Base-by-base conservation (phyloP, 1,139 yeast genomes). In the Taphrina pruni region DNA sequence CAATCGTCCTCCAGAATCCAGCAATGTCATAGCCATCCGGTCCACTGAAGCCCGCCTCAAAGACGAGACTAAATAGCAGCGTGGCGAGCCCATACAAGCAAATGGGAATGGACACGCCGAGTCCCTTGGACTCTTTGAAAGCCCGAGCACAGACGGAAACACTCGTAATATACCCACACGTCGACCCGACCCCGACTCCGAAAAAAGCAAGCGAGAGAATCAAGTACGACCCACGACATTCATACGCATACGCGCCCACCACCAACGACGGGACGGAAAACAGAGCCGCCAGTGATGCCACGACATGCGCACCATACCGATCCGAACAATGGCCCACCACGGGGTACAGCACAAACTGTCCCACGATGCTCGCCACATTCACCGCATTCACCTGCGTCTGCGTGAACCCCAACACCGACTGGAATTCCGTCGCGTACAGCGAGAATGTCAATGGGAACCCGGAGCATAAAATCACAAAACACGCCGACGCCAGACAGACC, bases 381-480 rank as follows among this genome's bases (percentile, higher is more conserved):
- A 64, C 36, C n/a, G 61, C 35, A 26, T 64, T 64, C 45, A 64
- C 46, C 35, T 64, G 48, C 6, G 45, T 36, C 60, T 64, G 67
- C 35, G 61, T 9, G 48, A 36, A 64, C 54, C 67, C 61, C 32
- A 64, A 41, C 17, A 55, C 39, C 17, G 41, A 14, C 46, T 55
- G 67, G 32, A 32, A 64, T 7, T 61, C 55, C 8, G 39, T 14
- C 35, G 67, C 56, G 52, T 64, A 64, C 2, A 64, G 56, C 1
- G 67, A 48, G 43, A 64, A 64, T 6, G 67, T 64, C 39, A 64
- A 14, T 14, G 67, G 67, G 43, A 64, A 64, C 7, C 67, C 67
- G 8, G 67, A 56, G 55, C 61, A 38, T 11, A 64, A 8, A 35
- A 64, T 64, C n/a, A 64, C 67, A 8, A 64, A 43, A 35, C 43